These are phyloP conservation scores for Huntiella bhutanensis DNA, from an alignment of 2,329 filamentous ascomycete species.

Conservation along the genomic window DNA sequence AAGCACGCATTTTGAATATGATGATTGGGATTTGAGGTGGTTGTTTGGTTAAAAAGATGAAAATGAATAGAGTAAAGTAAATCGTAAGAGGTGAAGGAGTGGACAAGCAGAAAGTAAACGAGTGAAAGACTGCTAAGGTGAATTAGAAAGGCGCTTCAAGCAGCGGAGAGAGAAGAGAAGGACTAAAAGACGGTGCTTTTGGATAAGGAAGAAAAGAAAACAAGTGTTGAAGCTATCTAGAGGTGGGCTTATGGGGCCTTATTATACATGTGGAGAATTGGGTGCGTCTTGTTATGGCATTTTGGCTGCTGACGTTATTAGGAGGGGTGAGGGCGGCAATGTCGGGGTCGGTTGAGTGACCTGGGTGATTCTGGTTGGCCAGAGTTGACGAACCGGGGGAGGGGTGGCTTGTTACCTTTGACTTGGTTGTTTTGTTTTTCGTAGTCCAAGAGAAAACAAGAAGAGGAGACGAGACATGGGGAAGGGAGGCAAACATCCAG, in stretches of 20 bases:
- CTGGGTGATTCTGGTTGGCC: too few species aligned
- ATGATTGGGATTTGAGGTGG: neutral
- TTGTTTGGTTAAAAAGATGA: conserved; percentile 1
- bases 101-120: conserved; percentile 1
- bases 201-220: conserved; percentile 1
- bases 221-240: neutral
- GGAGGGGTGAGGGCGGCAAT: too few species aligned
- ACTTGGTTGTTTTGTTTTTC: too few species aligned
- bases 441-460: neutral
- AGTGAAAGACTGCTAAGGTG: conserved; percentile 3
- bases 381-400: too few species aligned
- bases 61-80: neutral
- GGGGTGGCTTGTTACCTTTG: too few species aligned
- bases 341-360: too few species aligned
- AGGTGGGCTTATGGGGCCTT: neutral
- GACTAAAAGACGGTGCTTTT: conserved; percentile 1
- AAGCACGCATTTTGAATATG: conserved; percentile 18
- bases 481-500: neutral
- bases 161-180: neutral
- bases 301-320: too few species aligned
- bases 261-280: too few species aligned
- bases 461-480: neutral
- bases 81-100: neutral
- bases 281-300: too few species aligned
- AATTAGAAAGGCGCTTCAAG: neutral